Conservation (phyloP, 129 eudicot species). For the Pittosporum tobira region DNA sequence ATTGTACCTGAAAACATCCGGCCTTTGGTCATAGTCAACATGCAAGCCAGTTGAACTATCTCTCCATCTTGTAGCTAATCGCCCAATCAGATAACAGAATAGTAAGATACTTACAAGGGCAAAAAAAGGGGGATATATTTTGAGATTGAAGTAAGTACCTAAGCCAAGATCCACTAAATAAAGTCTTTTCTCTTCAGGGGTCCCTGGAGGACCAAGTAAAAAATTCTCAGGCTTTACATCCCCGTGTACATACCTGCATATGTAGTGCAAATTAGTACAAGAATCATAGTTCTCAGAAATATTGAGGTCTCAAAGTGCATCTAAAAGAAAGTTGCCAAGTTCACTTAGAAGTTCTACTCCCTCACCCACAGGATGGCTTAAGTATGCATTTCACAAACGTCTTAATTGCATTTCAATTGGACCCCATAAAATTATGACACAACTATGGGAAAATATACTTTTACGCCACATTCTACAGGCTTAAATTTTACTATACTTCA, state of each 20-base stretch:
- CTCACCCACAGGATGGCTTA: too few species aligned
- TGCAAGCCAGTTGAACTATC: conserved; percentile 65
- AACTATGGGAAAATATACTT: too few species aligned
- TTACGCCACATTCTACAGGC: too few species aligned
- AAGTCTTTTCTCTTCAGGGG: conserved; percentile 67
- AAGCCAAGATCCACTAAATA: conserved; percentile 89
- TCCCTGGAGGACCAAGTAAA: conserved; percentile 81
- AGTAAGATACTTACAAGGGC: conserved; percentile 1
- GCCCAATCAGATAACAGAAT: background rate
- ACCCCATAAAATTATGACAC: too few species aligned
- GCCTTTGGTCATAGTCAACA: conserved; percentile 88
- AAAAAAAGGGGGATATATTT: background rate
- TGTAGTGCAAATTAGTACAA: background rate
- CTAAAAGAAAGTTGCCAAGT: background rate
- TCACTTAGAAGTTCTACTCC: background rate
- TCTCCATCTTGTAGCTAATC: conserved; percentile 71
- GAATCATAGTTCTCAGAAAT: background rate
- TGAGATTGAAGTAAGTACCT: conserved; percentile 27
- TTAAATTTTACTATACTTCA: too few species aligned
- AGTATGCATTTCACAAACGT: too few species aligned
- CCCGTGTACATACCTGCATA: conserved; percentile 78
- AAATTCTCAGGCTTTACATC: conserved; percentile 94
- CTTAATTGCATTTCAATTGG: too few species aligned
- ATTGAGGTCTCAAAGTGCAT: background rate
- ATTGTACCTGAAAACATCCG: conserved; percentile 74